These are phyloP conservation scores for Dictyostelium intermedium DNA, from an alignment of 78 protist species.

Conservation along the genomic window DNA sequence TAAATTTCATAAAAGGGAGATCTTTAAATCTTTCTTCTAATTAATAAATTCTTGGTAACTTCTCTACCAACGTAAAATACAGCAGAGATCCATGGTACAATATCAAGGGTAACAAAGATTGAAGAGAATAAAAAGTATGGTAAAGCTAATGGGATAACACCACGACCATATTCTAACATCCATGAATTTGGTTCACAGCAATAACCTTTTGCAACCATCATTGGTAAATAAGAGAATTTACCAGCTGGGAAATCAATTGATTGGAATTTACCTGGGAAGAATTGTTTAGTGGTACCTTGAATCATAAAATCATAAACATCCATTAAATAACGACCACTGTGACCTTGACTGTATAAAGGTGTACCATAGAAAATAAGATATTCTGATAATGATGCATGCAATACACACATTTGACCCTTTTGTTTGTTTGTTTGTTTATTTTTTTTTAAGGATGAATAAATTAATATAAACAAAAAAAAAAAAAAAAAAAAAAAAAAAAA, in stretches of 20 bases:
- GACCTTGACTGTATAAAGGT: conserved; percentile 75
- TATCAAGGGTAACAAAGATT: conserved; percentile 71
- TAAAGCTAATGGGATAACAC: conserved; percentile 69
- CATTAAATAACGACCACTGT: conserved; percentile 75
- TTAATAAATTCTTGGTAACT: conserved; percentile 53
- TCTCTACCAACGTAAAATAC: conserved; percentile 40
- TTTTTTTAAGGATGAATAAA: too few relatives aligned
- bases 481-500: too few relatives aligned
- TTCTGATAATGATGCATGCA: conserved; percentile 84
- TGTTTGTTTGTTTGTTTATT: too few relatives aligned
- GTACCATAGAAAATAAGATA: conserved; percentile 81
- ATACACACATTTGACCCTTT: conserved; percentile 69
- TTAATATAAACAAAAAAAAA: too few relatives aligned
- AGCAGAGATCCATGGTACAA: conserved; percentile 65
- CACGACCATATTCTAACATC: conserved; percentile 77
- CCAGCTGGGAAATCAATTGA: conserved; percentile 60
- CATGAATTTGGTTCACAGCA: conserved; percentile 56
- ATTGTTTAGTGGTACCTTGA: conserved; percentile 72
- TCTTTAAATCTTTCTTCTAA: conserved; percentile 66
- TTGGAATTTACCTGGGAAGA: conserved; percentile 72
- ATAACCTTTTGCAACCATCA: conserved; percentile 65
- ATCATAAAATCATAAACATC: conserved; percentile 80
- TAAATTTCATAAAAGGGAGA: too few relatives aligned
- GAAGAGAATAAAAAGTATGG: conserved; percentile 74
- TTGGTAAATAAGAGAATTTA: conserved; percentile 55